Evolutionary conservation across 176 grass and related monocot species (phyloP).

Genomic region (Areca catechu): DNA sequence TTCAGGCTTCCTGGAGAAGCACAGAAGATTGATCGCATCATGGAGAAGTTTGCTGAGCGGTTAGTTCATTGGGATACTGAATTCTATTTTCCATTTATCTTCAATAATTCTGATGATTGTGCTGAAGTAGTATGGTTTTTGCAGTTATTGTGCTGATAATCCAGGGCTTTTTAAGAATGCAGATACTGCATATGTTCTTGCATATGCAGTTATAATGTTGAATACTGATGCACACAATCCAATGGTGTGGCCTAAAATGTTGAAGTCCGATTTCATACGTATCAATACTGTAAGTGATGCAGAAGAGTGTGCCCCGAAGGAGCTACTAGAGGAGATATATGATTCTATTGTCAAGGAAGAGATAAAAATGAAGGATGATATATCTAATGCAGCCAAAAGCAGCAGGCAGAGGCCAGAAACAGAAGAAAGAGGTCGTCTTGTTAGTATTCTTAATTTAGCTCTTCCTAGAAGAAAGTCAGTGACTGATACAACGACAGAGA

Average conservation of each 20-base stretch:
- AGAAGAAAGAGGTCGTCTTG: conserved; percentile 69
- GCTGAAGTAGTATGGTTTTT: conserved; percentile 23
- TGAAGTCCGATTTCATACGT: conserved; percentile 82
- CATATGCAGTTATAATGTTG: conserved; percentile 99
- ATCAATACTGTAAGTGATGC: conserved; percentile 78
- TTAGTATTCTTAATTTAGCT: conserved; percentile 93
- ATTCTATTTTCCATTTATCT: neutral
- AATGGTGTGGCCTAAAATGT: conserved; percentile 99
- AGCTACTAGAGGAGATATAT: conserved; percentile 92
- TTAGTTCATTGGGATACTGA: conserved; percentile 11
- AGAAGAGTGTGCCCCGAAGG: conserved; percentile 84
- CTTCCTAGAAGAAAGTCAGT: conserved; percentile 78
- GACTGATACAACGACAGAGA: conserved; percentile 87
- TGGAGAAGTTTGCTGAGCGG: conserved; percentile 99
- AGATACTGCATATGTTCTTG: conserved; percentile 97
- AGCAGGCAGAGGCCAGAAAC: conserved; percentile 45
- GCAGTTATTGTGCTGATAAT: conserved; percentile 99
- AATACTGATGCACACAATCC: conserved; percentile 99
- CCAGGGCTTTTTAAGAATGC: conserved; percentile 98
- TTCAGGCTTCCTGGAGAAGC: conserved; percentile 98
- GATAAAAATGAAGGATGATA: conserved; percentile 88
- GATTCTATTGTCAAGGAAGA: conserved; percentile 95
- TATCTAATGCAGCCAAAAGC: conserved; percentile 27
- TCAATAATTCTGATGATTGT: conserved; percentile 11
- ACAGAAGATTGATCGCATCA: conserved; percentile 99